Evolutionary conservation across 2,329 filamentous ascomycete genomes (phyloP).

Genomic region (Xylaria sp.): DNA sequence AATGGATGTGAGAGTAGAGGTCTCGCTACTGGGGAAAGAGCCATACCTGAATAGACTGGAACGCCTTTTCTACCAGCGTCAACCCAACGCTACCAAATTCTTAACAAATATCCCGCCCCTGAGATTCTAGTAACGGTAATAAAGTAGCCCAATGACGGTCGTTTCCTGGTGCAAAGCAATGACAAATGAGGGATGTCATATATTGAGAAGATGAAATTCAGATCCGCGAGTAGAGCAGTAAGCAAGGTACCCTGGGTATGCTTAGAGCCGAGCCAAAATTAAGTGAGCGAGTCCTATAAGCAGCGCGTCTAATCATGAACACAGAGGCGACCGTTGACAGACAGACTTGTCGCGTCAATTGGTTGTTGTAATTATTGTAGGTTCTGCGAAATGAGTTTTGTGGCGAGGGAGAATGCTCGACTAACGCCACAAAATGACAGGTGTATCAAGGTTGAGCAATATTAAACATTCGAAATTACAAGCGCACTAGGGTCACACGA

Average conservation of each 20-base stretch:
- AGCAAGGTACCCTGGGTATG: slow-evolving; percentile 12
- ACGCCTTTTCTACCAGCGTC: slow-evolving; percentile 3
- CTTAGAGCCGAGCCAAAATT: slow-evolving; percentile 16
- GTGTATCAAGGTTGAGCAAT: slow-evolving; percentile 40
- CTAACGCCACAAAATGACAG: slow-evolving; percentile 33
- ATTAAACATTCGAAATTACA: slow-evolving; percentile 51
- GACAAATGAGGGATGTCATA: slow-evolving; percentile 13
- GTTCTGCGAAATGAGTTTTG: slow-evolving; percentile 34
- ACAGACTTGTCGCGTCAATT: slow-evolving; percentile 16
- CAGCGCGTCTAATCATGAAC: slow-evolving; percentile 38
- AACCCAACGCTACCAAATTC: slow-evolving; percentile 9
- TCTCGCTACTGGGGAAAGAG: neutral
- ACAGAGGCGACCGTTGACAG: slow-evolving; percentile 18
- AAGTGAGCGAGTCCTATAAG: slow-evolving; percentile 41
- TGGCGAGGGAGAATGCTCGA: slow-evolving; percentile 38
- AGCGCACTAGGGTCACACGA: slow-evolving; percentile 42
- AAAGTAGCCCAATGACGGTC: neutral
- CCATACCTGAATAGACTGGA: slow-evolving; percentile 25
- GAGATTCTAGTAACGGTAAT: neutral
- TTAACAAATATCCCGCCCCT: slow-evolving; percentile 6
- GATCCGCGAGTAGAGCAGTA: slow-evolving; percentile 4
- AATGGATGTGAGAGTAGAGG: neutral
- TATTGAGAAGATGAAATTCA: slow-evolving; percentile 7
- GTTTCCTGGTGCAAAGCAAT: neutral
- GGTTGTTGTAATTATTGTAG: slow-evolving; percentile 13